Evolutionary conservation across 371 early-diverging fungal species (phyloP), one percentile per base, ranked within the genome.

Genomic region (Paraphysoderma sedebokerense): DNA sequence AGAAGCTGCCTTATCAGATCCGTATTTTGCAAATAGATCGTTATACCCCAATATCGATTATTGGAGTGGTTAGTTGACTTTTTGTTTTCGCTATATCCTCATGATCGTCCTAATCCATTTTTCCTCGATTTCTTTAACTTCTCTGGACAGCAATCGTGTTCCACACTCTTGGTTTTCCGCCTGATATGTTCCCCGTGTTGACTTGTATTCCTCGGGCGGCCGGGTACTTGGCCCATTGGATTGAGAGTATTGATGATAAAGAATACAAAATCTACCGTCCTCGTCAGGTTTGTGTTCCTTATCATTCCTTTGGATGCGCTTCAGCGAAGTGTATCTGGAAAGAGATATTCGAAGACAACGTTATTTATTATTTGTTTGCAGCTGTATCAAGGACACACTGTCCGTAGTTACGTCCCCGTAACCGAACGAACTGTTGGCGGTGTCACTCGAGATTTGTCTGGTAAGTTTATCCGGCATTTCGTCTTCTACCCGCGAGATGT

Each of bases 181-280:
- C 62, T 5, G 71, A 71, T 50, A 65, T 68, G 49, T 71, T 65
- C 58, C 67, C 72, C 17, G 72, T 67, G 9, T 55, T 68, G 30
- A 64, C 67, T 38, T 52, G 58, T 15, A 65, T 68, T 55, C 68
- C 66, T 8, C 47, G 68, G 7, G 5, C 7, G 11, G 20, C 13
- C 19, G 39, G 39, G 3, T 39, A 39, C 39, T 28, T 39, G 2
- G 39, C 39, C 6, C 59, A 28, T 55, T 60, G 2, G 50, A 55
- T 38, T 51, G 66, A 54, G 44, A 50, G 39, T 57, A 58, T 44
- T 45, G 56, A 31, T 39, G 59, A 38, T 28, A 39, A 39, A 24
- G 61, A 54, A 33, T 39, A 38, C 33, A 62, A 65, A 41, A 66
- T 68, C 48, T 65, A 45, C 53, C 52, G 69, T 11, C 69, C 69